Base-by-base conservation (phyloP, 2,329 filamentous ascomycete genomes). In the Alternaria atra region DNA sequence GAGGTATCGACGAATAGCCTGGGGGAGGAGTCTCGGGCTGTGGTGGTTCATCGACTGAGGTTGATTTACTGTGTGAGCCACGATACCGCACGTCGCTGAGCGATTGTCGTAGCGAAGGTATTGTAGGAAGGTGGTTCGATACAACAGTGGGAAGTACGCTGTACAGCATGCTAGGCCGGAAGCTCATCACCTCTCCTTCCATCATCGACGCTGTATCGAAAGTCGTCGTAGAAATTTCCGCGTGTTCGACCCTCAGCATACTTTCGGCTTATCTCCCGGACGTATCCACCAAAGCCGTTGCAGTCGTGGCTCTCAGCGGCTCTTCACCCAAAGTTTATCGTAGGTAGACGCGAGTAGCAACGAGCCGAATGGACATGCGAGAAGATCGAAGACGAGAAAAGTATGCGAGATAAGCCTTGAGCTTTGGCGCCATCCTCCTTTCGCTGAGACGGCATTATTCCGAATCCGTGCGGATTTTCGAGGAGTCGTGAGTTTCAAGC, bases 111-210 rank as follows among this genome's bases (percentile, higher is more conserved):
- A 88, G 75, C 5, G 84, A 86, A 30, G 82, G 81, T 8, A 88
- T 77, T 6, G 80, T 81, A 3, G 84, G 83, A 23, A 88, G 78
- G 58, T 83, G 80, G 35, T 80, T 83, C 68, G 85, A 83, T 5
- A 89, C 77, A 5, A 85, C 80, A 1, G 80, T 77, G 4, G 86
- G 86, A 7, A 88, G 81, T 58, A 88, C 81, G 6, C 82, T 80
- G 72, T 85, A 86, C 15, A 88, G 78, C 60, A 83, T 82, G 23
- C 84, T 84, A 46, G 82, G 60, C 44, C 58, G 60, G 32, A 55
- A 42, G 42, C 51, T 66, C 52, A 55, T 67, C 9, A 63, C 58
- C 34, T 59, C 53, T 6, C 27, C 27, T 15, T 68, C 60, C 17
- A 69, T 47, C 9, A 62, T 39, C 30, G 55, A 52, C 7, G 55